Conservation (phyloP, 352 stramenopile genomes). For the Globisporangium irregulare region DNA sequence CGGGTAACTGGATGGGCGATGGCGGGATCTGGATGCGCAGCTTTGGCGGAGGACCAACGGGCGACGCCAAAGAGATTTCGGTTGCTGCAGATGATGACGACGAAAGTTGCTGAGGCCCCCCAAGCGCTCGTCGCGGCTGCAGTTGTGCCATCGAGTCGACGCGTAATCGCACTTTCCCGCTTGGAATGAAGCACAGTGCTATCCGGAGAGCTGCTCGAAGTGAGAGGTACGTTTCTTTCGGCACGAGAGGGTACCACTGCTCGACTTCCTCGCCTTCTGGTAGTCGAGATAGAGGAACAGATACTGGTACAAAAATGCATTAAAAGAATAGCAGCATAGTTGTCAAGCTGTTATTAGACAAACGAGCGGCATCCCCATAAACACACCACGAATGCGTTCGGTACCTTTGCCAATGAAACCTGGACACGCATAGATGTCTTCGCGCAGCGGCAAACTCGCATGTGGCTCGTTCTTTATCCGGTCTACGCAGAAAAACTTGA, state of each 20-base stretch:
- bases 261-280: slow-evolving; percentile 78
- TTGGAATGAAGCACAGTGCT: slow-evolving; percentile 64
- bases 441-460: slow-evolving; percentile 37
- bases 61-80: slow-evolving; percentile 37
- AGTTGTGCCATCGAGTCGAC: slow-evolving; percentile 21
- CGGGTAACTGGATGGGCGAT: slow-evolving; percentile 9
- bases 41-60: slow-evolving; percentile 20
- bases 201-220: slow-evolving; percentile 67
- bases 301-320: slow-evolving; percentile 24
- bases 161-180: slow-evolving; percentile 21
- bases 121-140: slow-evolving; percentile 17
- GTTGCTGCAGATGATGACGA: slow-evolving; percentile 16
- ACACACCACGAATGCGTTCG: not conserved
- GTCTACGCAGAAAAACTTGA: slow-evolving; percentile 71
- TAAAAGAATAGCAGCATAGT: not conserved
- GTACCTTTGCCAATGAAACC: slow-evolving; percentile 80
- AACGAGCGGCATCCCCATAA: not conserved
- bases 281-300: slow-evolving; percentile 59
- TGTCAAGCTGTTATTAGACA: not conserved
- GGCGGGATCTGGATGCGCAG: slow-evolving; percentile 11
- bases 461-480: slow-evolving; percentile 51
- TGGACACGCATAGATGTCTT: slow-evolving; percentile 36
- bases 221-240: slow-evolving; percentile 43
- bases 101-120: not conserved
- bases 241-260: slow-evolving; percentile 78